Conservation (phyloP, 257 asterid genomes). For the Solanum sitiens region DNA sequence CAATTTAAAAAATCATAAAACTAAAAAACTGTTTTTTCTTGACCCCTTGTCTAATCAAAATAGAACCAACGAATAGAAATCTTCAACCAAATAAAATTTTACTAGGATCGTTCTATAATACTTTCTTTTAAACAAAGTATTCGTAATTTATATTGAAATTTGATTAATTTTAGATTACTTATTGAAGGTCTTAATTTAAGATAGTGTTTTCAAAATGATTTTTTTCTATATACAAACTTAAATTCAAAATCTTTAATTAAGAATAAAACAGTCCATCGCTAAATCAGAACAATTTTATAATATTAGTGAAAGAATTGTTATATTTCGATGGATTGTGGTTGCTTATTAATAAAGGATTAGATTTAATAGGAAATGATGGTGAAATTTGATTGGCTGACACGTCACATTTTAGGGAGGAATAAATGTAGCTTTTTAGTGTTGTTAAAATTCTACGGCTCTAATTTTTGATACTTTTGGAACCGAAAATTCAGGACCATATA, state of each 20-base stretch:
- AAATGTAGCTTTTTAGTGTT: conserved; percentile 10
- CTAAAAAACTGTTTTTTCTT: not conserved
- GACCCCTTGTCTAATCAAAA: not conserved
- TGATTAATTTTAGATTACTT: too few relatives aligned
- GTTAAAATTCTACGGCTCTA: conserved; percentile 21
- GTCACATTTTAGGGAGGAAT: conserved; percentile 32
- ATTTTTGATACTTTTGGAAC: conserved; percentile 23
- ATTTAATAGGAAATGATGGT: conserved; percentile 16
- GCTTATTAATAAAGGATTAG: conserved; percentile 32
- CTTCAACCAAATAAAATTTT: not conserved
- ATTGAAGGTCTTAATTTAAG: rapidly evolving
- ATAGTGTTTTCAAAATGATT: too few relatives aligned
- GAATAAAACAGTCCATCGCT: rapidly evolving
- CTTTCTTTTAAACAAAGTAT: not conserved
- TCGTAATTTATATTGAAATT: rapidly evolving
- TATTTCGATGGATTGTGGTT: conserved; percentile 6
- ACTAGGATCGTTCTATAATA: not conserved
- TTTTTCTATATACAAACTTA: rapidly evolving
- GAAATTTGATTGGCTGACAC: conserved; percentile 25
- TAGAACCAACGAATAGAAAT: not conserved
- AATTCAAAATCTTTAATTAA: rapidly evolving
- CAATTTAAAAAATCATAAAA: not conserved
- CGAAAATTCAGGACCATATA: conserved; percentile 13
- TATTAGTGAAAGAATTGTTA: not conserved
- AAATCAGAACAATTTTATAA: too few relatives aligned